Percentiles rank a stretch among this genome's conserved stretches.
Conservation (phyloP, 805 yeast species). For the Candida loeiensis region DNA sequence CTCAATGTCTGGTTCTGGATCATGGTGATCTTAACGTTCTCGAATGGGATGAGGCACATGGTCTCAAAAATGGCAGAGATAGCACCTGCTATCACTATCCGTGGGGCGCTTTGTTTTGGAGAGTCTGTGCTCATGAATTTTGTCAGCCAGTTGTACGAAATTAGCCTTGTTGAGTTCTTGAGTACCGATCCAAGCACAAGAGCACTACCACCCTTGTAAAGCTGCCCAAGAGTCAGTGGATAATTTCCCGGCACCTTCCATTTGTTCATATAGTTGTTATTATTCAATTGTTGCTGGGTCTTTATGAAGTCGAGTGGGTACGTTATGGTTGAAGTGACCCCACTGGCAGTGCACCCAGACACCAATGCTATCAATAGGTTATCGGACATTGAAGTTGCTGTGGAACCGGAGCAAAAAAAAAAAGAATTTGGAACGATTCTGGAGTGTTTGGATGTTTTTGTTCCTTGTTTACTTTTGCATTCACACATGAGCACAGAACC, state of each 20-base stretch:
- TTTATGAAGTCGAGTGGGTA: conserved; percentile 73
- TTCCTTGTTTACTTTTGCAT: background rate
- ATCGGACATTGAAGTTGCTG: conserved; percentile 13
- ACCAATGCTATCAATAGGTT: conserved; percentile 55
- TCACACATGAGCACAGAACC: conserved; percentile 6
- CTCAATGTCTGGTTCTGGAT: conserved; percentile 56
- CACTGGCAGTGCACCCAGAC: conserved; percentile 61
- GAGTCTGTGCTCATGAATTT: conserved; percentile 56
- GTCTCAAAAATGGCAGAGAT: conserved; percentile 84
- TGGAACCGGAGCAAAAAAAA: background rate
- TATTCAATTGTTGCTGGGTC: conserved; percentile 59
- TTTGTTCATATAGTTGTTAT: conserved; percentile 35
- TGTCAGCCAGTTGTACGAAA: conserved; percentile 71
- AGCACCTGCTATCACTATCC: conserved; percentile 77
- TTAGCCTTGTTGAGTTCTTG: conserved; percentile 71
- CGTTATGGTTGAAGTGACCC: conserved; percentile 57
- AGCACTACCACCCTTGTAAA: conserved; percentile 66
- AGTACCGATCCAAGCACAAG: conserved; percentile 68
- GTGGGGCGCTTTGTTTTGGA: conserved; percentile 66
- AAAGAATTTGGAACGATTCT: background rate
- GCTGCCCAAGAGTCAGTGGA: conserved; percentile 31
- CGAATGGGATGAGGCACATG: conserved; percentile 84
- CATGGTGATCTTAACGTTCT: conserved; percentile 75
- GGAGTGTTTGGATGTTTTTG: background rate
- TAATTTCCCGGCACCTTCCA: conserved; percentile 32